Base-by-base conservation (phyloP, 305 asterid species). In the Ajuga reptans region DNA sequence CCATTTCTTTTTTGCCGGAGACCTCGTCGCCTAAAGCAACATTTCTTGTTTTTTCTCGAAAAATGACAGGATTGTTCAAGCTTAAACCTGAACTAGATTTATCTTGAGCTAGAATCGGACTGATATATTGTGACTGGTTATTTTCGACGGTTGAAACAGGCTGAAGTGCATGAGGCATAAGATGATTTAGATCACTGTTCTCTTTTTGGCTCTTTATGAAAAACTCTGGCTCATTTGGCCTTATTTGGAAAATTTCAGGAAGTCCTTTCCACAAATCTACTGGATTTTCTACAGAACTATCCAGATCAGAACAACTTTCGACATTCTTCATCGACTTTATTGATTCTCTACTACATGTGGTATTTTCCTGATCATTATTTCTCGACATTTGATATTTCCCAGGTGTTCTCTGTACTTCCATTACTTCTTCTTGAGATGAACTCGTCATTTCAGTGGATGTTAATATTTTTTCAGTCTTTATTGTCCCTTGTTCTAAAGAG, bases 141-240 rank as follows among this genome's bases (percentile, higher is more conserved):
- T 43, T 74, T 63, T 67, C 84, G 12, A 72, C 58, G 56, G 54
- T 53, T 51, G 67, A 49, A 66, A 54, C 61, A 70, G 69, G 71
- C 15, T 64, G 74, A 51, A 59, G 67, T 36, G 63, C 76, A 39
- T 31, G 39, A 46, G 77, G 69, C 39, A 18, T 49, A 54, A 47
- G 53, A 54, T 50, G 73, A 65, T 72, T 56, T 39, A 68, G 70
- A 61, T 64, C 75, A 43, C 46, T 64, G 50, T 46, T 68, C 65
- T 5, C 81, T 41, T 70, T 72, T 64, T 75, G 85, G 79, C 80
- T 81, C 79, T 65, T 81, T 24, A 76, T 58, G 55, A 78, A 73
- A 79, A 61, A 65, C 6, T 75, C 81, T n/a, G 76, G 75, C 64
- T 72, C 80, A 29, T 68, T 65, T 37, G 78, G 51, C 49, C 73